Evolutionary conservation across 192 early-diverging fungal species (phyloP), one percentile per base, ranked within the genome.

Genomic region (Thamnidium elegans): DNA sequence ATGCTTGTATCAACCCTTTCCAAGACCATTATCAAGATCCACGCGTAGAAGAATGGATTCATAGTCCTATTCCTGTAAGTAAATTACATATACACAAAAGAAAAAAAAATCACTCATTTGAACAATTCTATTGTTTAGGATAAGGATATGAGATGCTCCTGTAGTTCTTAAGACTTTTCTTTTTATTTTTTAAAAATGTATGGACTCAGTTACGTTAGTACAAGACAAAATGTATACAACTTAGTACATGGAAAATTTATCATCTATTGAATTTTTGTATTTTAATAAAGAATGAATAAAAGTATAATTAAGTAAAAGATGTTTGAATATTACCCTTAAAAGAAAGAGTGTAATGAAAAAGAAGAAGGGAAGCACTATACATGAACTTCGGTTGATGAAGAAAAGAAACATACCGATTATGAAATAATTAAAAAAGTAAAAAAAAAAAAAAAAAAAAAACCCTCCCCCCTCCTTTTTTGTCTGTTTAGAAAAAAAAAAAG

Each of bases 1-100:
- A 77, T n/a, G 74, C 74, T 26, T 81, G 84, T 52, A 80, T 85
- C 48, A 26, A 81, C 42, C 86, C 86, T 0, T 87, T 79, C 66
- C 77, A 83, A 19, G 72, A 79, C 11, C 65, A 73, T 14, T 77
- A 74, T 62, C 30, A 73, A 8, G 30, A 60, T 9, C 65, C 55
- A 8, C 13, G 9, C 3, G 47, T 62, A 50, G 63, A 63, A 26
- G 42, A 39, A 20, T 65, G 62, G 70, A 61, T 56, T 39, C 62
- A 65, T 20, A 75, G 66, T 50, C 31, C 36, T 15, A 58, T 80
- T 52, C 79, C 86, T 39, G 59, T 17, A 17, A 19, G 13, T 17
- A 13, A 15, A 48, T 48, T 17, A 17, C 17, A 0, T 11, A 15
- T 11, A n/a, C n/a, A 47, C 45, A 47, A 2, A 47, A 15, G 3